A percentile compares a stretch with the other conserved stretches of the same genome.
Evolutionary conservation across 2,329 filamentous ascomycete genomes (phyloP).

Genomic region (Fusarium sp.): DNA sequence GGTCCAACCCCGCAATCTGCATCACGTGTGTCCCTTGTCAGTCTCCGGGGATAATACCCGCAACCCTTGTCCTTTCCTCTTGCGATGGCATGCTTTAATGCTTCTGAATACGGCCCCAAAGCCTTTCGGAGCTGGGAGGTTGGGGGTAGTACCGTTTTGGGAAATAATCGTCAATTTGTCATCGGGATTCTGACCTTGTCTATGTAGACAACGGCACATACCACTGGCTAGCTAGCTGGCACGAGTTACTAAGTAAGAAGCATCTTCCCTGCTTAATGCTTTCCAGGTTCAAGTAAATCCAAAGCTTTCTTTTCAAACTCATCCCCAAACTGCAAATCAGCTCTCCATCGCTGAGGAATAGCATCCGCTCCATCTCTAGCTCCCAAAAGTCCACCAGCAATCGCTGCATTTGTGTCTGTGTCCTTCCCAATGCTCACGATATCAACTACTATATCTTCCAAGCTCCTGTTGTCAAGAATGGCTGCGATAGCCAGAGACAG

Average conservation of each 20-base stretch:
- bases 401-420: constrained; percentile 60
- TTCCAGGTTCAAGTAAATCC: background rate
- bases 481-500: constrained; percentile 56
- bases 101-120: background rate
- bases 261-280: background rate
- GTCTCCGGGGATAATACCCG: background rate
- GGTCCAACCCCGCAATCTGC: constrained; percentile 8
- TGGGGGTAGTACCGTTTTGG: background rate
- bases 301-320: constrained; percentile 49
- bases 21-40: constrained; percentile 11
- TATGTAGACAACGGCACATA: background rate
- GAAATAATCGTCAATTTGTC: background rate
- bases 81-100: no score
- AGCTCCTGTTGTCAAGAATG: constrained; percentile 51
- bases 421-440: constrained; percentile 58
- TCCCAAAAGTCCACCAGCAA: constrained; percentile 59
- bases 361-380: constrained; percentile 56
- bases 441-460: constrained; percentile 59
- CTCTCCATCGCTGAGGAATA: constrained; percentile 56
- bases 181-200: background rate
- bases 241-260: no score
- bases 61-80: background rate
- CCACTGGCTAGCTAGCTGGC: background rate
- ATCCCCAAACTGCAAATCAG: constrained; percentile 52
- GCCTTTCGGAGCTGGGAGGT: background rate